A percentile compares a stretch with the other conserved stretches of the same genome.
Evolutionary conservation across 2,329 filamentous ascomycete genomes (phyloP).

Genomic region (Aspergillus bombycis): DNA sequence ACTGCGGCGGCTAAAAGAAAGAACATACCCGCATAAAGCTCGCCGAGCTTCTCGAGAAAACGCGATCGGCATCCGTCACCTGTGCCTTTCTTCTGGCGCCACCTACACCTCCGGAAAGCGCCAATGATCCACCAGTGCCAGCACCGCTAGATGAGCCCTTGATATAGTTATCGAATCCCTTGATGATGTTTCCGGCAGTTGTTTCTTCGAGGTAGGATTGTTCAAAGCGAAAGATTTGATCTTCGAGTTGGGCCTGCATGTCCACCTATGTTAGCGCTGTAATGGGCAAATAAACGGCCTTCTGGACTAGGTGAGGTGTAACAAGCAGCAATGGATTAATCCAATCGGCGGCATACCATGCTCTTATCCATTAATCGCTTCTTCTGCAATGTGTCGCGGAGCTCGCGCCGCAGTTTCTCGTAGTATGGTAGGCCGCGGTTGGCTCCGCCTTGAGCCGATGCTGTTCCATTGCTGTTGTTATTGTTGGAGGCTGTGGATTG

Average conservation of each 20-base stretch:
- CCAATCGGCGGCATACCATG: slow-evolving; percentile 49
- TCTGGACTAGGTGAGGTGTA: not conserved
- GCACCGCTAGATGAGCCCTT: slow-evolving; percentile 72
- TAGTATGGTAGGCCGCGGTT: slow-evolving; percentile 66
- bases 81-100: slow-evolving; percentile 47
- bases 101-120: slow-evolving; percentile 30
- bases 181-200: slow-evolving; percentile 88
- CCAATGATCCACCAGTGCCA: slow-evolving; percentile 35
- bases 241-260: slow-evolving; percentile 65
- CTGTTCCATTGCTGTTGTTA: slow-evolving; percentile 22
- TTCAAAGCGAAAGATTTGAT: slow-evolving; percentile 82
- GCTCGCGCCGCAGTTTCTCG: slow-evolving; percentile 69
- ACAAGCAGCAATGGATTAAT: not conserved
- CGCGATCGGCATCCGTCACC: slow-evolving; percentile 50
- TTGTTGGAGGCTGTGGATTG: slow-evolving; percentile 21
- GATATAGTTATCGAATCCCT: slow-evolving; percentile 97
- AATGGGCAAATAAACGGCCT: not conserved
- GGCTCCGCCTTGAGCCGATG: slow-evolving; percentile 29
- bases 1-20: not conserved
- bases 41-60: slow-evolving; percentile 54
- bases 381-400: slow-evolving; percentile 68
- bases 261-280: slow-evolving; percentile 12
- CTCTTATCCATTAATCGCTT: slow-evolving; percentile 66
- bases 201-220: slow-evolving; percentile 89
- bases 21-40: slow-evolving; percentile 48